phyloP scores from a whole-genome alignment of 257 asterid species.

The Scutellaria galericulata region DNA sequence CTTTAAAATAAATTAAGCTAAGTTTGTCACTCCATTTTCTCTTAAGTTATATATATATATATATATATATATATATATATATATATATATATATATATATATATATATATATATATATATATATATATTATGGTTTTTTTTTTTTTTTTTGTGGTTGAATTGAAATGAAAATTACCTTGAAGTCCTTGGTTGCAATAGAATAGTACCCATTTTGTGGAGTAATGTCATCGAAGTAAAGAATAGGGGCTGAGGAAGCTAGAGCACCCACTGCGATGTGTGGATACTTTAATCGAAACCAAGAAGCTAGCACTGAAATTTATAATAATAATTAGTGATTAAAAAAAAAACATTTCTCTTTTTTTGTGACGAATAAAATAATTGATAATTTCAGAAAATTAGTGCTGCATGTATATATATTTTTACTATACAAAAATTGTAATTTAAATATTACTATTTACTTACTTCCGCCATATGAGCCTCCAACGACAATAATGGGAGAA shows the following conservation, averaged over 20 bases:
- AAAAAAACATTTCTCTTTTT: neutral
- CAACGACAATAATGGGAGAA: slow-evolving; percentile 74
- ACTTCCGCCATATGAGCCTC: slow-evolving; percentile 94
- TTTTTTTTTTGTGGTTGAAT: too few species aligned
- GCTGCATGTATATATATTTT: too few species aligned
- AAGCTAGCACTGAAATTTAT: slow-evolving; percentile 63
- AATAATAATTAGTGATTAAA: neutral
- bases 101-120: too few species aligned
- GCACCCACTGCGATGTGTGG: slow-evolving; percentile 86
- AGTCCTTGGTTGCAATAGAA: slow-evolving; percentile 57
- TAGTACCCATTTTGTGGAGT: slow-evolving; percentile 68
- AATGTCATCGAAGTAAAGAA: slow-evolving; percentile 73
- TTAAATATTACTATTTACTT: neutral
- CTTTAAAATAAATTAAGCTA: too few species aligned
- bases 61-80: too few species aligned
- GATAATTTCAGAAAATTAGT: too few species aligned
- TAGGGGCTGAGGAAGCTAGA: slow-evolving; percentile 80
- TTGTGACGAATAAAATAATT: too few species aligned
- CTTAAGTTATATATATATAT: too few species aligned
- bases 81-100: too few species aligned
- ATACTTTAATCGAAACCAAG: slow-evolving; percentile 87
- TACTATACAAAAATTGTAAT: neutral
- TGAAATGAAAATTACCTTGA: slow-evolving; percentile 44
- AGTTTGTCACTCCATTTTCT: too few species aligned
- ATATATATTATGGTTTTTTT: too few species aligned